Evolutionary conservation across 768 basidiomycete species (phyloP), one percentile per base, ranked within the genome.

Genomic region (Albatrellus ellisii): DNA sequence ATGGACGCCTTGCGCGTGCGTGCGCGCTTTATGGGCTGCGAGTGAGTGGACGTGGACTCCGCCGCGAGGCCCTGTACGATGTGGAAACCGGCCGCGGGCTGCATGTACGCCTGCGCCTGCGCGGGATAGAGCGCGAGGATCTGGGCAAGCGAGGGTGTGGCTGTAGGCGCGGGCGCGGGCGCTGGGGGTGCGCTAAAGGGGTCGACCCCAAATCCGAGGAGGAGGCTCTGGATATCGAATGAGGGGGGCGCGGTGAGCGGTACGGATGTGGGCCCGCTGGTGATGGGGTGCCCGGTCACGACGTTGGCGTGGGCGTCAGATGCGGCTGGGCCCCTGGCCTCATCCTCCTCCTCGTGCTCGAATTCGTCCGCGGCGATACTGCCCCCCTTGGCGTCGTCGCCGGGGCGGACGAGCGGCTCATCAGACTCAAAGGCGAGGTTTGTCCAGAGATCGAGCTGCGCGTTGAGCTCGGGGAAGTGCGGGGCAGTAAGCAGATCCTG

Each of bases 391-490:
- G 49, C 39, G 31, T 60, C 62, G 21, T 63, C 57, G 17, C 59
- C 55, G 22, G 60, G 54, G 26, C 49, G 52, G 33, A 68, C 52
- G n/a, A 75, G 62, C 15, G 70, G 67, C 35, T 87, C 86, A 53
- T 86, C 83, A 0, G 74, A 75, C 45, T 86, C 77, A 55, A 90
- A 90, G 6, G 76, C 61, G 43, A 89, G 67, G 59, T 84, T 78
- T 11, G 83, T 81, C 88, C 88, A 90, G 41, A 90, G 66, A 57
- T 81, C 79, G 41, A 86, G 76, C 56, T 84, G 83, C 0, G 83
- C 77, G 15, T 69, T 67, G 42, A 88, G 67, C 61, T 89, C 86
- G 9, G 80, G 78, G 55, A 75, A 83, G 0, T 77, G 64, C 20
- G 73, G 72, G 0, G 74, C 65, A 0, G 73, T 61, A 46, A 85